Base-by-base conservation (phyloP, 2,329 filamentous ascomycete species). In the Intubia oerlemansii region DNA sequence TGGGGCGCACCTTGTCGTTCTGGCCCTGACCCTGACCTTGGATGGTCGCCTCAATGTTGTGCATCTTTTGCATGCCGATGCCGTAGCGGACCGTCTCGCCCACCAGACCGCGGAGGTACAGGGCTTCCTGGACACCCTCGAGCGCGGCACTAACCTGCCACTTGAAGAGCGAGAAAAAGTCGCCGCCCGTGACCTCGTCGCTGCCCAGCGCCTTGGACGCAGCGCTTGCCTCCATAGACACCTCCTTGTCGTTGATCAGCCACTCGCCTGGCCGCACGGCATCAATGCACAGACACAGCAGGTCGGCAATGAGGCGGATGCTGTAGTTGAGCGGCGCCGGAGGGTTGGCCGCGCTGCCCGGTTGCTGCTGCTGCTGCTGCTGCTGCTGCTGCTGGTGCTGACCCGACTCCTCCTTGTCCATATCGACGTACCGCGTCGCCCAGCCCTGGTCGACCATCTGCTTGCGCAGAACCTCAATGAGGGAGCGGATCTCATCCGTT, bases 361-460 rank as follows among this genome's bases (percentile, higher is more conserved):
- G 18, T n/a, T n/a, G n/a, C n/a, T n/a, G n/a, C n/a, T n/a, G n/a
- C n/a, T n/a, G n/a, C n/a, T n/a, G n/a, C 3, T 18, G 10, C 4
- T 10, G 18, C 10, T 22, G 13, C 12, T 16, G 11, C 5, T 22
- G 18, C 7, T 19, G 13, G 6, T 9, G 12, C 19, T 18, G 15
- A 11, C 11, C 9, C 2, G 10, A 12, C 49, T 13, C 54, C 47
- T n/a, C 48, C 41, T 17, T 54, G 47, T 10, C 39, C 9, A 53
- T 48, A 39, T 77, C 73, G 21, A 77, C 51, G 46, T 82, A 81
- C 14, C 66, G 59, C 12, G 68, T 65, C 1, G 74, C 80, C 78
- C 78, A 85, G 18, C 72, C 71, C 32, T 77, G 77, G 37, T 70
- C 66, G 29, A 71, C 66, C 25, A 85, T 58, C 49, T 84, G 75